Evolutionary conservation across 257 asterid species (phyloP), one percentile per base, ranked within the genome.

Genomic region (Scutellaria barbata): DNA sequence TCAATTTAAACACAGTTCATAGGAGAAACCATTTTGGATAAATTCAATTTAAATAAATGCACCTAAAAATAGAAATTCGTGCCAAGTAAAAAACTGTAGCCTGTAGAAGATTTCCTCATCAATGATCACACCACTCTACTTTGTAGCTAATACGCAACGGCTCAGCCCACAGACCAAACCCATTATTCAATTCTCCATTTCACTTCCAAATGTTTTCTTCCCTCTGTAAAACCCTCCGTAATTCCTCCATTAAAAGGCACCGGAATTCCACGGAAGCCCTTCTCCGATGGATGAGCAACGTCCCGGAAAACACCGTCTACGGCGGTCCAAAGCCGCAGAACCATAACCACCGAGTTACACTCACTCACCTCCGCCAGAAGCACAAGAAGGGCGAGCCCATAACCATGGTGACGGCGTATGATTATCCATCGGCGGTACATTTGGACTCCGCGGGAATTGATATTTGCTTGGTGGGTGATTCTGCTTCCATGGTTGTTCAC

Each of bases 401-500:
- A 50, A 85, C 97, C 42, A 86, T 91, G 96, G 96, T 91, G 47
- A 94, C 97, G 17, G 97, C 96, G 9, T 94, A 91, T 66, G 98
- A 94, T 80, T 94, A 91, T 58, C 96, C 98, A 5, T 86, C 98
- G 22, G 90, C 89, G 12, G 96, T 87, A 40, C 97, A 91, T 76
- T 61, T 94, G 71, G 96, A 90, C 77, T 74, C 84, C 22, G 95
- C 96, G 7, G 97, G 90, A 10, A 89, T 94, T 37, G 98, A 94
- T 69, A 83, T 94, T 5, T 89, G 96, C 75, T 77, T 94, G 64
- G 98, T 94, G 52, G 98, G 97, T 0, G 98, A 94, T 69, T 94
- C 98, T 10, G 96, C 97, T n/a, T 58, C 98, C 53, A 94, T 94
- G 98, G 98, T 94, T 43, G 98, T 94, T 64, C 97, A 94, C 78